Conservation (phyloP, 2,329 filamentous ascomycete species). For the Fusarium pseudocircinatum region DNA sequence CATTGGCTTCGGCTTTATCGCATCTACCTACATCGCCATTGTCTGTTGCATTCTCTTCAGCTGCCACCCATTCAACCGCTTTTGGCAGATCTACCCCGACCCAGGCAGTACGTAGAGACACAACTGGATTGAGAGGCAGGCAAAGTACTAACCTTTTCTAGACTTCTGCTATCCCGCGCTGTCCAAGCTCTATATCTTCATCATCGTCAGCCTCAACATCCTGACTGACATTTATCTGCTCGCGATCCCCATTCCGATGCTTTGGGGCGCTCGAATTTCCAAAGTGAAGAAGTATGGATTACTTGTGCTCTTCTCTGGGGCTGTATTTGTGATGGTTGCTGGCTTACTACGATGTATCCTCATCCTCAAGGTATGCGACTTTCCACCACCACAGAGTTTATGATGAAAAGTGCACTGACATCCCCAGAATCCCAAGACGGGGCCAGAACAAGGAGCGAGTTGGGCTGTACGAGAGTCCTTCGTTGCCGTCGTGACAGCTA, state of each 20-base stretch:
- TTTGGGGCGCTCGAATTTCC: constrained; percentile 61
- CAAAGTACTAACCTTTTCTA: constrained; percentile 40
- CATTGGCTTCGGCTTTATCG: constrained; percentile 48
- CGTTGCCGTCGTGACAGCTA: constrained; percentile 51
- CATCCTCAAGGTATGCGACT: constrained; percentile 45
- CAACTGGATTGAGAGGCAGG: accelerated
- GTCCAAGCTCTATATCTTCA: constrained; percentile 52
- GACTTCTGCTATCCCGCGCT: constrained; percentile 52
- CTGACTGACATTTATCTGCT: constrained; percentile 53
- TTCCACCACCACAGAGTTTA: accelerated
- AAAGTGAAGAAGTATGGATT: constrained; percentile 62
- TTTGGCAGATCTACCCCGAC: constrained; percentile 56
- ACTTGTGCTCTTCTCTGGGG: constrained; percentile 58
- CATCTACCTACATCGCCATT: constrained; percentile 47
- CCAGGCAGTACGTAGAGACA: constrained; percentile 48
- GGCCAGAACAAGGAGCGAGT: constrained; percentile 46
- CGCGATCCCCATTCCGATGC: constrained; percentile 57
- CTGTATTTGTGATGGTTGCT: constrained; percentile 52
- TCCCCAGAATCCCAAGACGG: constrained; percentile 47
- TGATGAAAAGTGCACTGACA: neutral
- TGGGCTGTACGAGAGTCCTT: constrained; percentile 54
- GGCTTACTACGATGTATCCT: constrained; percentile 50
- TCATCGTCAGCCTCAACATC: constrained; percentile 50
- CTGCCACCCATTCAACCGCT: constrained; percentile 48
- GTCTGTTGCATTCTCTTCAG: constrained; percentile 48